Evolutionary conservation across 352 stramenopile genomes (phyloP).

Genomic region (Phytophthora ramorum): DNA sequence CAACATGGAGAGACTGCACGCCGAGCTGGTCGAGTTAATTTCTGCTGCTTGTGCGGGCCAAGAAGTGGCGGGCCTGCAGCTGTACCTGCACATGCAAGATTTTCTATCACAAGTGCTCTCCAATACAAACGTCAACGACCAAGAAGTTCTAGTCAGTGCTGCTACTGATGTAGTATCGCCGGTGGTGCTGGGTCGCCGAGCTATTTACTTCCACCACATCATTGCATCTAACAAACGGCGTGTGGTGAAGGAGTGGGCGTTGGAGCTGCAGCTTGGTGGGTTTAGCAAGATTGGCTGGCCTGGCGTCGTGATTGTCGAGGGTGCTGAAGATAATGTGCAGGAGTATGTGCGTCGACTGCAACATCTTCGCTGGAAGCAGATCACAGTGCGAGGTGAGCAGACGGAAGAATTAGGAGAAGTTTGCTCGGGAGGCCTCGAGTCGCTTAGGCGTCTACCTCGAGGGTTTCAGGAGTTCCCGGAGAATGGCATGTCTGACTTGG

Average conservation of each 20-base stretch:
- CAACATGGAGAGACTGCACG: conserved; percentile 49
- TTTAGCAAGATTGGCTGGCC: conserved; percentile 89
- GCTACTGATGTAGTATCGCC: neutral
- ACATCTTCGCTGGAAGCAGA: conserved; percentile 83
- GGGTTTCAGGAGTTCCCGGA: conserved; percentile 70
- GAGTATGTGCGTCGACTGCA: conserved; percentile 82
- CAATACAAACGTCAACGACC: neutral
- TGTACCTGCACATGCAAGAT: conserved; percentile 73
- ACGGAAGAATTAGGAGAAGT: conserved; percentile 36
- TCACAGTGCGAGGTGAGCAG: conserved; percentile 80
- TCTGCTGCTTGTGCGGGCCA: conserved; percentile 30
- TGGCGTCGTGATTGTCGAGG: conserved; percentile 80
- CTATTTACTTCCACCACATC: conserved; percentile 90
- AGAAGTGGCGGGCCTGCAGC: conserved; percentile 59
- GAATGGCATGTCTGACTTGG: conserved; percentile 71
- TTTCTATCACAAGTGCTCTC: conserved; percentile 43
- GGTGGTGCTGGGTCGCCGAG: conserved; percentile 59
- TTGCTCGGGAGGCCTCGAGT: conserved; percentile 27
- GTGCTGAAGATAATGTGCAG: conserved; percentile 51
- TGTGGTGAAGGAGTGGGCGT: conserved; percentile 76
- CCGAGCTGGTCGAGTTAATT: conserved; percentile 41
- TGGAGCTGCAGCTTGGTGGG: conserved; percentile 68
- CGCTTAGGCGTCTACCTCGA: conserved; percentile 41
- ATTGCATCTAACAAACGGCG: conserved; percentile 75
- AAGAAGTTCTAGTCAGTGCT: conserved; percentile 1